Base-by-base conservation (phyloP, 2,329 filamentous ascomycete species). In the Ophiocordyceps australis region DNA sequence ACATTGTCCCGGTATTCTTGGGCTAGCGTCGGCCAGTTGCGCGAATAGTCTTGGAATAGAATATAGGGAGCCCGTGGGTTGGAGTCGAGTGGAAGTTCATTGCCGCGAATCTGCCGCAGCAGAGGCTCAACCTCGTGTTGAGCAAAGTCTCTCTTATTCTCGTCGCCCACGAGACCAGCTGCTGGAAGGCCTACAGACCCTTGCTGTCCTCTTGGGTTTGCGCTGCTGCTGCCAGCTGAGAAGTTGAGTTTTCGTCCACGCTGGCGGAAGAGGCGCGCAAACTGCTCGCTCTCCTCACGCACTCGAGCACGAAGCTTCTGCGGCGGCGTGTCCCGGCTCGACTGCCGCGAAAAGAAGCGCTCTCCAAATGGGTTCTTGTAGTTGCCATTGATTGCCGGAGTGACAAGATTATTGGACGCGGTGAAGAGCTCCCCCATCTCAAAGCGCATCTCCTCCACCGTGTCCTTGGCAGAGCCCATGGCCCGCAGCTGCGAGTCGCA, bases 1-100 rank as follows among this genome's bases (percentile, higher is more conserved):
- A 64, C 48, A 24, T 64, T 64, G 32, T 64, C 59, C 45, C 62
- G 63, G 46, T 62, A 61, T 37, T 63, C 59, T 27, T 58, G 56
- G 0, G 59, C 59, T 9, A 64, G 44, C n/a, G 49, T 46, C 4
- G 59, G 56, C 59, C 59, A 64, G 39, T 59, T 57, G 30, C 58
- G 53, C 3, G 57, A 61, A 35, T 62, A 64, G 30, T 57, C 58
- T 28, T 63, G 59, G 41, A 63, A 64, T 9, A 64, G 47, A 38
- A 64, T 64, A 40, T 63, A 64, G 3, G 60, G 58, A 0, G 59
- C 59, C 17, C 59, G 50, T 1, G 59, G 59, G 35, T 64, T 64
- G 1, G 59, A 57, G 33, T 64, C 59, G 28, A 61, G 57, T 1
- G 59, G 59, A 25, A 64, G 50, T 30, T 64, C 59, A 22, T 61